phyloP scores from a whole-genome alignment of 129 eudicot species.

The Centrapalus pauciflorus region DNA sequence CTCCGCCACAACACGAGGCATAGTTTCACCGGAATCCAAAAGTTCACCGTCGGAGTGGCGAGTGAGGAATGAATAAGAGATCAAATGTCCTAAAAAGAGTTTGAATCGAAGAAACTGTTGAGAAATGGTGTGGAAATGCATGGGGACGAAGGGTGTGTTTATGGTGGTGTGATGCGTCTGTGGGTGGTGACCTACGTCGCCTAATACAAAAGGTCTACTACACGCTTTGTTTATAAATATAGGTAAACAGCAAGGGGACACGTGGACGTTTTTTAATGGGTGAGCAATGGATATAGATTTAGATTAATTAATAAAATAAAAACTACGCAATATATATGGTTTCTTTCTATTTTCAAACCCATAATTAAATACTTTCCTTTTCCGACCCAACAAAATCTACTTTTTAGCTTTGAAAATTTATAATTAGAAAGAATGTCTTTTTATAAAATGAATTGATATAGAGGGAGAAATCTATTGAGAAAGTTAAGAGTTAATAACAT shows the following conservation, averaged over 20 bases:
- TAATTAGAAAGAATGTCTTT: too few relatives aligned
- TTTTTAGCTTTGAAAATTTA: too few relatives aligned
- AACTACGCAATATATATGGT: too few relatives aligned
- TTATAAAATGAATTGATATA: too few relatives aligned
- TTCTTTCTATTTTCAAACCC: too few relatives aligned
- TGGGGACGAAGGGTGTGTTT: constrained; percentile 23
- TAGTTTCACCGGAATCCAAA: neutral
- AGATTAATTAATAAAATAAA: too few relatives aligned
- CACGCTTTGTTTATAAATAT: constrained; percentile 6
- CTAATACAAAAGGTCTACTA: constrained; percentile 16
- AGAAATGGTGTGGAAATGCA: constrained; percentile 6
- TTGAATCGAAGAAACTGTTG: neutral
- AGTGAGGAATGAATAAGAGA: neutral
- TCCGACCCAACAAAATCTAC: too few relatives aligned
- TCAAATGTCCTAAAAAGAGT: neutral
- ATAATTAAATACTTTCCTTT: too few relatives aligned
- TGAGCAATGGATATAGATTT: too few relatives aligned
- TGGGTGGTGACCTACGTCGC: constrained; percentile 37
- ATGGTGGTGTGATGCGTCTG: constrained; percentile 19
- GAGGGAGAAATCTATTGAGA: too few relatives aligned
- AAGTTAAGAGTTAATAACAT: too few relatives aligned
- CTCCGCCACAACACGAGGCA: constrained; percentile 28
- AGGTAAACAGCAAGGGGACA: neutral
- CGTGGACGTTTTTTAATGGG: constrained; percentile 12
- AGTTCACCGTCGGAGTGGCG: neutral